phyloP scores from a whole-genome alignment of 2,329 filamentous ascomycete genomes.

The Pseudocercospora crystallina region DNA sequence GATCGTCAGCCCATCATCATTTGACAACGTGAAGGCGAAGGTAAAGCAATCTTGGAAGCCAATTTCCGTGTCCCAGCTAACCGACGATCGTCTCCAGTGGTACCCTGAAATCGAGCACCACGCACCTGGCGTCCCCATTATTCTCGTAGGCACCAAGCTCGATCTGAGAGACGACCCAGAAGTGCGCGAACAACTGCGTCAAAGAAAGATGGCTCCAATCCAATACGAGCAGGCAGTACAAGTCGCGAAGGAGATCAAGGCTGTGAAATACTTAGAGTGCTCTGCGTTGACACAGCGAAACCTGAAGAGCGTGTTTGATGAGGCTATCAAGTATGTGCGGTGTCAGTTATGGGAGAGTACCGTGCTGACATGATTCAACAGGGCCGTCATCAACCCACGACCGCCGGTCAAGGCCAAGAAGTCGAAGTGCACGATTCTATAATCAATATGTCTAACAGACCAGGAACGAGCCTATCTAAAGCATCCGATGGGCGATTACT shows the following conservation, averaged over 20 bases:
- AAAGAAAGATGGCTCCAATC: constrained; percentile 96
- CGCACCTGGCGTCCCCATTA: constrained; percentile 91
- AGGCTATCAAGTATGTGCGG: constrained; percentile 82
- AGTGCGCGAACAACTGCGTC: constrained; percentile 76
- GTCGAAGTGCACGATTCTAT: constrained; percentile 70
- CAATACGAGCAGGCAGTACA: constrained; percentile 87
- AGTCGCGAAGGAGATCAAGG: constrained; percentile 90
- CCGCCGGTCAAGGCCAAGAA: constrained; percentile 61
- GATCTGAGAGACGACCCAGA: constrained; percentile 87
- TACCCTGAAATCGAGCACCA: constrained; percentile 97
- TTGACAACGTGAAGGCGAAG: constrained; percentile 99
- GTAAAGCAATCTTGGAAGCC: constrained; percentile 51
- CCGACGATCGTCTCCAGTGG: constrained; percentile 63
- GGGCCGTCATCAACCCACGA: constrained; percentile 70
- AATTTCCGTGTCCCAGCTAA: constrained; percentile 6
- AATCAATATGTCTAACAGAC: constrained; percentile 14
- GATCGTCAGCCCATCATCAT: constrained; percentile 94
- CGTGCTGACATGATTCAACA: constrained; percentile 36
- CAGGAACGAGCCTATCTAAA: not conserved
- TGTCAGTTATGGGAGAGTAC: not conserved
- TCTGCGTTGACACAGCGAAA: constrained; percentile 95
- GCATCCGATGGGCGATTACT: too few relatives aligned
- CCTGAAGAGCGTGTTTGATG: constrained; percentile 97
- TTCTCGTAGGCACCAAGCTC: constrained; percentile 94
- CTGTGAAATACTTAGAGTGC: constrained; percentile 97